These are phyloP conservation scores for Teunomyces panamensis DNA, from an alignment of 805 yeast genomes.

Conservation along the genomic window DNA sequence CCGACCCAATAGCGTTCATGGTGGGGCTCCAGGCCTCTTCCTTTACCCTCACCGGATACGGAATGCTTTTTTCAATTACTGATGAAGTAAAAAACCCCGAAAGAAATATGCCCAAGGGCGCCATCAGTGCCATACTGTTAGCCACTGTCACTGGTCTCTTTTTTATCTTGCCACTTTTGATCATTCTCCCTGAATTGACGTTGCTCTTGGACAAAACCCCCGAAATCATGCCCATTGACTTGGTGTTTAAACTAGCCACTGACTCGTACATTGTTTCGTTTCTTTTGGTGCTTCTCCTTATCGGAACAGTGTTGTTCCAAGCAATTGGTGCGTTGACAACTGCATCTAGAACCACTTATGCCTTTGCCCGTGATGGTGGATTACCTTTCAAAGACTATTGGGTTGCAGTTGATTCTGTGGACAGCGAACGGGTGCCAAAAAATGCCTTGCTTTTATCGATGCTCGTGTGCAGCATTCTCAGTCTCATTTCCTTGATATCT, in stretches of 20 bases:
- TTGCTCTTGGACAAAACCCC: slow-evolving; percentile 55
- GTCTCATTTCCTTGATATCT: slow-evolving; percentile 65
- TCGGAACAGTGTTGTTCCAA: slow-evolving; percentile 71
- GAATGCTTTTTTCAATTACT: slow-evolving; percentile 75
- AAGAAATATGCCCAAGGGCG: slow-evolving; percentile 69
- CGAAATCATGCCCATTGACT: slow-evolving; percentile 73
- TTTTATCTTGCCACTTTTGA: slow-evolving; percentile 67
- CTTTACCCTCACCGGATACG: slow-evolving; percentile 79
- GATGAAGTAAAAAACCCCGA: slow-evolving; percentile 81
- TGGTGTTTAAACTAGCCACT: slow-evolving; percentile 69
- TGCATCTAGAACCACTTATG: slow-evolving; percentile 77
- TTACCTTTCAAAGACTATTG: slow-evolving; percentile 63
- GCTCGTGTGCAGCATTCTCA: slow-evolving; percentile 56
- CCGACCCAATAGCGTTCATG: slow-evolving; percentile 64
- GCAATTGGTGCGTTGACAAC: slow-evolving; percentile 79
- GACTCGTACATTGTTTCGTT: slow-evolving; percentile 67
- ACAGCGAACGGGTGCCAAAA: slow-evolving; percentile 61
- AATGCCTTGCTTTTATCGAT: slow-evolving; percentile 67
- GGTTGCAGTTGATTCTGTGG: slow-evolving; percentile 59
- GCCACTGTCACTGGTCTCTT: slow-evolving; percentile 69
- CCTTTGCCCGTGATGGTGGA: slow-evolving; percentile 82
- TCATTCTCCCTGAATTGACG: slow-evolving; percentile 66
- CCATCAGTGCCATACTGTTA: slow-evolving; percentile 60
- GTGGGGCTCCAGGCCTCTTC: slow-evolving; percentile 78
- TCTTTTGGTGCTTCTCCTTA: slow-evolving; percentile 60